Percentiles rank a stretch among this genome's conserved stretches.
phyloP scores from a whole-genome alignment of 2,329 filamentous ascomycete genomes.

The Trichoderma guizhouense region DNA sequence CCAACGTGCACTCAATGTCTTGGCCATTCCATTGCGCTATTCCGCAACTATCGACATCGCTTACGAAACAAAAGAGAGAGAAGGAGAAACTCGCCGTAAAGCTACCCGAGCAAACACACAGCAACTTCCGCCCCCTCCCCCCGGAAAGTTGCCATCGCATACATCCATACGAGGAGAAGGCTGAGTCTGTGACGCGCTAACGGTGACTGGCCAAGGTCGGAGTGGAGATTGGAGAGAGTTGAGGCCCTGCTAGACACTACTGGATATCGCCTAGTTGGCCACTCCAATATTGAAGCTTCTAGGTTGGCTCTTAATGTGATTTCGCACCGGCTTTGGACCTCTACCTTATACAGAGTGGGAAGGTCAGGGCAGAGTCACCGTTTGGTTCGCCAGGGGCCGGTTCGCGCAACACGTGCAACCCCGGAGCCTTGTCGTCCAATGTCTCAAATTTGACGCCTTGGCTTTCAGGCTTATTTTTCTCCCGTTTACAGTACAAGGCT shows the following conservation, averaged over 20 bases:
- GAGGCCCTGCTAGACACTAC: not conserved
- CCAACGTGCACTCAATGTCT: not conserved
- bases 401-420: not conserved
- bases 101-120: not conserved
- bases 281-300: not conserved
- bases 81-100: not conserved
- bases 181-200: constrained; percentile 3
- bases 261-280: not conserved
- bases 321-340: not conserved
- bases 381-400: not conserved
- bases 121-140: not conserved
- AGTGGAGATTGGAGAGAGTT: not conserved
- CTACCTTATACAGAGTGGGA: constrained; percentile 1
- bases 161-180: not conserved
- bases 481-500: not conserved
- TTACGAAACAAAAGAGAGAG: not conserved
- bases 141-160: not conserved
- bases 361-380: not conserved
- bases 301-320: not conserved
- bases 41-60: not conserved
- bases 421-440: constrained; percentile 4
- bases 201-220: not conserved
- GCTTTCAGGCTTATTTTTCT: not conserved
- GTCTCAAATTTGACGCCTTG: not conserved
- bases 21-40: not conserved